Conservation (phyloP, 768 basidiomycete genomes). For the Leccinellum rugosiceps region DNA sequence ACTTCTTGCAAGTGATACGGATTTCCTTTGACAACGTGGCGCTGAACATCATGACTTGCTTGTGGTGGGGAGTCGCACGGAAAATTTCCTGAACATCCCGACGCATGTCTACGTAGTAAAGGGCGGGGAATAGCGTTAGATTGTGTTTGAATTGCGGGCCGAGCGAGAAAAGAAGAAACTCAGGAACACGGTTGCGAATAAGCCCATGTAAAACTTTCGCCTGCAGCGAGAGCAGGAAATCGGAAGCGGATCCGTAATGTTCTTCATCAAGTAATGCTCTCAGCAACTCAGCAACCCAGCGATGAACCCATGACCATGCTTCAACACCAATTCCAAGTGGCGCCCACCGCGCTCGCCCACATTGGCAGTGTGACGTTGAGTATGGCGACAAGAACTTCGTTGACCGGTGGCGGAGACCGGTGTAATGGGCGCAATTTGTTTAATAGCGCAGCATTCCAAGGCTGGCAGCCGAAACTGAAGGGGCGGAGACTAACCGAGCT, state of each 20-base stretch:
- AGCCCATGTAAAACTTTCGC: constrained; percentile 18
- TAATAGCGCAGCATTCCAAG: constrained; percentile 42
- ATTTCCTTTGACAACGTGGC: constrained; percentile 98
- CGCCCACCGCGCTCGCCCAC: no score
- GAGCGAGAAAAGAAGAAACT: constrained; percentile 51
- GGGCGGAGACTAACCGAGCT: constrained; percentile 93
- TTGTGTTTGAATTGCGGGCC: constrained; percentile 46
- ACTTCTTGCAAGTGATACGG: constrained; percentile 97
- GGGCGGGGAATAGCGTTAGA: constrained; percentile 64
- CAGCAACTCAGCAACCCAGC: constrained; percentile 37
- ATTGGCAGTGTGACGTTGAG: constrained; percentile 38
- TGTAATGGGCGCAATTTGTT: constrained; percentile 42
- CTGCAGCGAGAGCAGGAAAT: constrained; percentile 34
- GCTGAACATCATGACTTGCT: constrained; percentile 99
- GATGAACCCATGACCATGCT: constrained; percentile 36
- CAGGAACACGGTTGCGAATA: constrained; percentile 33
- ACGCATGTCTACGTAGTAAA: constrained; percentile 87
- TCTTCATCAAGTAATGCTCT: constrained; percentile 33
- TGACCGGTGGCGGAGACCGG: constrained; percentile 31
- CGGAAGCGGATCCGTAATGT: constrained; percentile 33
- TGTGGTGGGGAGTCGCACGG: constrained; percentile 97
- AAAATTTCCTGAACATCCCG: constrained; percentile 99
- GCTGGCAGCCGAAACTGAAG: constrained; percentile 67
- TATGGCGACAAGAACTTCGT: constrained; percentile 38
- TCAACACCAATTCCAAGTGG: constrained; percentile 38